Conservation (phyloP, 202 grass and related monocot genomes). For the Panicum virgatum region DNA sequence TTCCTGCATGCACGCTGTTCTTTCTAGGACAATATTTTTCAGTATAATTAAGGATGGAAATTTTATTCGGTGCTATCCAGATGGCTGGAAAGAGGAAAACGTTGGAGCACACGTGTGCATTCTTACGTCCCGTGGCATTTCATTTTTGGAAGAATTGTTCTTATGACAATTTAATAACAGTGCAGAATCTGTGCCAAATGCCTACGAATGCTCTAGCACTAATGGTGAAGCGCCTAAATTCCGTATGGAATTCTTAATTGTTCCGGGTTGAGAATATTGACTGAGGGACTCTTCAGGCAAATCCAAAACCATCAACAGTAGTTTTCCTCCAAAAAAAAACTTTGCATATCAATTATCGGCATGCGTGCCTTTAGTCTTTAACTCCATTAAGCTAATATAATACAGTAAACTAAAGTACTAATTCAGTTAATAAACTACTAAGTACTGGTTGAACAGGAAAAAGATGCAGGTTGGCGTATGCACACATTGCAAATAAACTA, state of each 20-base stretch:
- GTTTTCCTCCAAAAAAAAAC: neutral
- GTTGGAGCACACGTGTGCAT: slow-evolving; percentile 30
- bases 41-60: neutral
- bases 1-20: neutral
- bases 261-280: slow-evolving; percentile 29
- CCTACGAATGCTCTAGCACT: neutral
- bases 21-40: neutral
- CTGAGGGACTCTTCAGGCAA: slow-evolving; percentile 23
- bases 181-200: slow-evolving; percentile 39
- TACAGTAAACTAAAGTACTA: slow-evolving; percentile 6
- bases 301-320: slow-evolving; percentile 8
- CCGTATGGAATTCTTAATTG: neutral
- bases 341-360: neutral
- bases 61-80: slow-evolving; percentile 39
- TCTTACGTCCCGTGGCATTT: neutral
- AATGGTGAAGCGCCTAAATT: slow-evolving; percentile 34
- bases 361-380: slow-evolving; percentile 29
- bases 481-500: slow-evolving; percentile 24
- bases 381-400: slow-evolving; percentile 35
- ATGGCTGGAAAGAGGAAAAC: neutral
- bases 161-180: slow-evolving; percentile 20
- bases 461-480: slow-evolving; percentile 35
- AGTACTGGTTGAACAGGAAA: slow-evolving; percentile 14
- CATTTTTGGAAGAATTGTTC: neutral
- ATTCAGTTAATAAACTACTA: slow-evolving; percentile 26